Percentiles rank a stretch among this genome's conserved stretches.
phyloP scores from a whole-genome alignment of 805 yeast species.

The Candida patagonica region DNA sequence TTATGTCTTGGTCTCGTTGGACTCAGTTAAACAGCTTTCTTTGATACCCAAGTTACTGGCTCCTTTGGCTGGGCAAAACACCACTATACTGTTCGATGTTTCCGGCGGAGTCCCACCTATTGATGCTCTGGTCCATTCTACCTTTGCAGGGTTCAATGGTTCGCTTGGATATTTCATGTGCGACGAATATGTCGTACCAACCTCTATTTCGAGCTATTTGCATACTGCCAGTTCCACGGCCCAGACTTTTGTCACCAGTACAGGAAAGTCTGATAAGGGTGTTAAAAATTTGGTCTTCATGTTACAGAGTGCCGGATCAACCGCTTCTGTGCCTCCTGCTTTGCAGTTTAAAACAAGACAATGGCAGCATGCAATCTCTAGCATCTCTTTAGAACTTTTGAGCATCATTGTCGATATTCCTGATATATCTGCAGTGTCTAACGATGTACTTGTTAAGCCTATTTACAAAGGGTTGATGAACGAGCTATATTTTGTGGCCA shows the following conservation, averaged over 20 bases:
- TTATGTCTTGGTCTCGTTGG: conserved; percentile 5
- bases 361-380: conserved; percentile 79
- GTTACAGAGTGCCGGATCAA: conserved; percentile 18
- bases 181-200: conserved; percentile 2
- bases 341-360: conserved; percentile 34
- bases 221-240: neutral
- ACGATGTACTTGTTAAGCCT: conserved; percentile 77
- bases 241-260: neutral
- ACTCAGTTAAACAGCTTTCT: conserved; percentile 5
- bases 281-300: conserved; percentile 8
- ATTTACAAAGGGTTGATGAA: conserved; percentile 68
- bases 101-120: conserved; percentile 5
- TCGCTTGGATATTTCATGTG: conserved; percentile 3
- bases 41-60: conserved; percentile 2
- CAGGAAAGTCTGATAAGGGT: neutral
- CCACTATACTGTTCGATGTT: conserved; percentile 4
- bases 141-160: conserved; percentile 1
- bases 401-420: conserved; percentile 66
- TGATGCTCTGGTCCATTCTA: neutral
- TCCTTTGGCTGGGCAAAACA: neutral
- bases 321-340: conserved; percentile 9
- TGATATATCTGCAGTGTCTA: conserved; percentile 45
- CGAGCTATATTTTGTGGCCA: conserved; percentile 57
- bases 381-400: conserved; percentile 69
- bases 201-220: neutral